Percentiles rank a stretch among this genome's conserved stretches.
Evolutionary conservation across 2,329 filamentous ascomycete genomes (phyloP).

Genomic region (Ceratocystis papillata): DNA sequence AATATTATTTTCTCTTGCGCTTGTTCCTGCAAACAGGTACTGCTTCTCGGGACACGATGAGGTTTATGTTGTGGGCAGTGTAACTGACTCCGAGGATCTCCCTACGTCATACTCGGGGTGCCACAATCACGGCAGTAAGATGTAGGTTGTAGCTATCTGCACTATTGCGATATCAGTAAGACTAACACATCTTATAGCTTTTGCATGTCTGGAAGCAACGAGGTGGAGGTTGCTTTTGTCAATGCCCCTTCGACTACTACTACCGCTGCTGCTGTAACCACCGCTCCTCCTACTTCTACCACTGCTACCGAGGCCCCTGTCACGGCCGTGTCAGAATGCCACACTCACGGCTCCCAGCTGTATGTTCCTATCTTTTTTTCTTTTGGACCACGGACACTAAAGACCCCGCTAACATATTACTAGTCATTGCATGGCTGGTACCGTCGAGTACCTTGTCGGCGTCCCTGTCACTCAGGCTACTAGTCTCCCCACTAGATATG

Average conservation of each 20-base stretch:
- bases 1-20: not conserved
- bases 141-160: conserved; percentile 36
- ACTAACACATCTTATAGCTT: conserved; percentile 4
- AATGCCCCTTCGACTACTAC: conserved; percentile 25
- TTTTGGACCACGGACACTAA: not conserved
- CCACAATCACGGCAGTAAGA: conserved; percentile 48
- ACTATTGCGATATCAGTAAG: conserved; percentile 2
- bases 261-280: conserved; percentile 19
- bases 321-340: conserved; percentile 35
- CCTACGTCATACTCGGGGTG: conserved; percentile 55
- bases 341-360: conserved; percentile 35
- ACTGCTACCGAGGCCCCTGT: conserved; percentile 26
- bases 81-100: conserved; percentile 44
- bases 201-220: conserved; percentile 37
- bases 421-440: conserved; percentile 38
- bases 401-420: conserved; percentile 1
- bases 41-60: conserved; percentile 38
- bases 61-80: conserved; percentile 37
- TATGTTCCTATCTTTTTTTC: conserved; percentile 27
- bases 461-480: conserved; percentile 44
- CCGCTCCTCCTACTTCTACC: conserved; percentile 14
- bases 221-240: conserved; percentile 33
- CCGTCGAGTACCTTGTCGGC: conserved; percentile 36
- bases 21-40: conserved; percentile 30
- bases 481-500: conserved; percentile 49